Evolutionary conservation across 202 grass and related monocot species (phyloP), one percentile per base, ranked within the genome.

Genomic region (Eragrostis tef): DNA sequence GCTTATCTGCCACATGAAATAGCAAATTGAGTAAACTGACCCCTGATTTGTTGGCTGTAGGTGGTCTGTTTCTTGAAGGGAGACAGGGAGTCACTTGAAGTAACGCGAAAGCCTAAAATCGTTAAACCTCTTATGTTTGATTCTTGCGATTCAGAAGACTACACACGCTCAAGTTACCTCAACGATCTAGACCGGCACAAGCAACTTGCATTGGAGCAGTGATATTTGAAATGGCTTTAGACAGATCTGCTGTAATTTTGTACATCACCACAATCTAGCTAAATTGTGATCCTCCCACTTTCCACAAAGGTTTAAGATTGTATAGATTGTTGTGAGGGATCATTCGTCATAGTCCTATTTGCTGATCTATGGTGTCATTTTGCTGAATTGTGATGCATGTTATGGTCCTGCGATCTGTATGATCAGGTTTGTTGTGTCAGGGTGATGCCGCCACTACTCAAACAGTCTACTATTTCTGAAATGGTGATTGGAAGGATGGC

Each of bases 171-270:
- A 16, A 93, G 82, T 6, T 99, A 99, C 75, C 87, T 99, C 80
- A 90, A 86, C 9, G 97, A 99, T 86, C 91, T 99, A 15, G 88
- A 99, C 84, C 81, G 93, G 78, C 89, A 99, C 87, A 96, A 96
- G 83, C 93, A 99, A 41, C 96, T 99, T 11, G 96, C 93, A 3
- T 79, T 99, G 79, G 92, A 99, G 89, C 91, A 99, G 69, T 93
- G 89, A 91, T 58, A 42, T 24, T 13, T 3, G 6, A 76, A 79
- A 9, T 76, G 46, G 70, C 11, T 42, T 57, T 65, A 26, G 54
- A 43, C 80, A 89, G 39, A 81, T 64, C 80, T 65, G 24, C 45
- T 21, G n/a, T 79, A 69, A 64, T 83, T 88, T 86, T 90, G 88
- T 90, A 90, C 52, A 90, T 89, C 79, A 67, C 70, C 48, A 43